These are phyloP conservation scores for Fraxinus quadrangulata DNA, from an alignment of 257 asterid genomes.

Conservation along the genomic window DNA sequence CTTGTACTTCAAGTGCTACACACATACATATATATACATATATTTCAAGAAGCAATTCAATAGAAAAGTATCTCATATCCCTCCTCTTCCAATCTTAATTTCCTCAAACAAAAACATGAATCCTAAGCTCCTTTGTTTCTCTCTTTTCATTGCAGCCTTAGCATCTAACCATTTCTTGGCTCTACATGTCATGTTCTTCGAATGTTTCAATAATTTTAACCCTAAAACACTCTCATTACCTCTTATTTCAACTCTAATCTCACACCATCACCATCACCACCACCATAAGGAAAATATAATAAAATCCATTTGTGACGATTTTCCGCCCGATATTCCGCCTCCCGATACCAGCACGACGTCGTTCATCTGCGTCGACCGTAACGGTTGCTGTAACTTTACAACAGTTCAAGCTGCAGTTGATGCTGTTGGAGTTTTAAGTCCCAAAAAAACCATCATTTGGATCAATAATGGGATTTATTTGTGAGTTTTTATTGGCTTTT, in stretches of 20 bases:
- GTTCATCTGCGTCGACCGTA: constrained; percentile 68
- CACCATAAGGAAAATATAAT: constrained; percentile 26
- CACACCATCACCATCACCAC: constrained; percentile 32
- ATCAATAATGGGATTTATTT: constrained; percentile 76
- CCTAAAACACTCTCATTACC: constrained; percentile 27
- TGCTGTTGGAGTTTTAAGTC: constrained; percentile 56
- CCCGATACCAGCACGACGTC: constrained; percentile 62
- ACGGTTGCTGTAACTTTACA: constrained; percentile 92
- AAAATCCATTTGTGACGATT: constrained; percentile 57
- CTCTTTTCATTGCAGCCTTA: constrained; percentile 57
- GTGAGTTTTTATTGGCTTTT: constrained; percentile 43
- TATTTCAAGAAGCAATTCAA: background rate
- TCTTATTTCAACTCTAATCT: background rate
- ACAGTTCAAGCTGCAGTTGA: constrained; percentile 88
- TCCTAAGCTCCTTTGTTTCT: constrained; percentile 38
- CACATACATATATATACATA: constrained; percentile 10
- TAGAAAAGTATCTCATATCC: background rate
- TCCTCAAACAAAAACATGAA: constrained; percentile 36
- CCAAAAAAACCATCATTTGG: constrained; percentile 70
- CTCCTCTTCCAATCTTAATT: background rate
- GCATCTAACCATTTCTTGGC: constrained; percentile 38
- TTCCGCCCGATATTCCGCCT: constrained; percentile 68
- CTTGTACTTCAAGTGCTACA: constrained; percentile 54
- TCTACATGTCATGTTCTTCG: constrained; percentile 16
- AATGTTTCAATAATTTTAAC: constrained; percentile 20